Evolutionary conservation across 768 basidiomycete species (phyloP).

Genomic region (Boletus vinaceobasis): DNA sequence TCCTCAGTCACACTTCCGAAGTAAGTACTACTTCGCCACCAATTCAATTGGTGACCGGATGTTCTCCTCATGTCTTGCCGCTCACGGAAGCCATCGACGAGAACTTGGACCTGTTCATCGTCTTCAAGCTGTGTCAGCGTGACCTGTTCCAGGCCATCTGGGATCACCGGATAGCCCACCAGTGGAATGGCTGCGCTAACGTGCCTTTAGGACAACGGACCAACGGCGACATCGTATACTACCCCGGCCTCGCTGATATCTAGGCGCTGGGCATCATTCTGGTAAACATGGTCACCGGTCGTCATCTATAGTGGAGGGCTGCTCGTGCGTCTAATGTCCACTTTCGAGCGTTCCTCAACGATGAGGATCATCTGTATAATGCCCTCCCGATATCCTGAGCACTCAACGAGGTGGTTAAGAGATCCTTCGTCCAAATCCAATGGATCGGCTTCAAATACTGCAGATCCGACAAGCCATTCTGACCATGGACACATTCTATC

Average conservation of each 20-base stretch:
- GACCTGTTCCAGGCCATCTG: slow-evolving; percentile 77
- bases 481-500: slow-evolving; percentile 16
- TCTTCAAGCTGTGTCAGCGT: slow-evolving; percentile 55
- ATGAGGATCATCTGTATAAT: slow-evolving; percentile 14
- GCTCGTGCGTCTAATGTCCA: slow-evolving; percentile 7
- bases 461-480: slow-evolving; percentile 18
- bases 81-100: slow-evolving; percentile 64
- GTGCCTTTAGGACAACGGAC: slow-evolving; percentile 47
- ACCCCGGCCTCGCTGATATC: slow-evolving; percentile 45
- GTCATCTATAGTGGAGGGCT: slow-evolving; percentile 14
- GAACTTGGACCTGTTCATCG: slow-evolving; percentile 60
- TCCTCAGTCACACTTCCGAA: slow-evolving; percentile 65
- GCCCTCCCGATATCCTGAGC: slow-evolving; percentile 14
- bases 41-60: slow-evolving; percentile 43
- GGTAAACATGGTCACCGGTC: slow-evolving; percentile 73
- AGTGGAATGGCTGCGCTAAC: slow-evolving; percentile 12
- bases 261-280: slow-evolving; percentile 81
- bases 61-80: slow-evolving; percentile 61
- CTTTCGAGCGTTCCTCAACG: slow-evolving; percentile 14
- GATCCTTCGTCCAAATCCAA: slow-evolving; percentile 15
- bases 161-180: slow-evolving; percentile 54
- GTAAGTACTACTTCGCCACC: slow-evolving; percentile 58
- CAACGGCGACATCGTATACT: slow-evolving; percentile 38
- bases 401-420: slow-evolving; percentile 13
- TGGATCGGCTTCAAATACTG: slow-evolving; percentile 13